phyloP scores from a whole-genome alignment of 768 basidiomycete species.

The Leccinum obscurum region DNA sequence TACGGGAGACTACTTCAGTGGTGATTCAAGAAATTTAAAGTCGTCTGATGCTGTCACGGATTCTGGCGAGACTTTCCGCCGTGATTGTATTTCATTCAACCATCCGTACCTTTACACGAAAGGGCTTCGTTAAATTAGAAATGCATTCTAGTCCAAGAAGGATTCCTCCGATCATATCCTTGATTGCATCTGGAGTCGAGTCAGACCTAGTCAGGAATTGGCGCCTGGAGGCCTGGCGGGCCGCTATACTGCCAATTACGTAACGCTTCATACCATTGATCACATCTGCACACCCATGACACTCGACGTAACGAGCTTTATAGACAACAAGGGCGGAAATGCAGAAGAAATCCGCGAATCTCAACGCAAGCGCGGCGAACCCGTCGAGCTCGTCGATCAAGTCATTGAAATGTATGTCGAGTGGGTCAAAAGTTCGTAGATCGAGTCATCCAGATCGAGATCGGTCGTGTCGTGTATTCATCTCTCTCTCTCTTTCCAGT shows the following conservation, averaged over 20 bases:
- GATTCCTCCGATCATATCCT: no score
- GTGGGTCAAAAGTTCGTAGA: conserved; percentile 87
- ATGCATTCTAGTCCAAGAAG: no score
- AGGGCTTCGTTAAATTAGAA: no score
- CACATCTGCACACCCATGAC: conserved; percentile 53
- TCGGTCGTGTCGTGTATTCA: conserved; percentile 1
- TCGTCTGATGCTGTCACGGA: no score
- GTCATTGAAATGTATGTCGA: conserved; percentile 88
- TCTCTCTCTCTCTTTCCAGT: conserved; percentile 43
- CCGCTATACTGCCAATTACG: not conserved
- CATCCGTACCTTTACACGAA: no score
- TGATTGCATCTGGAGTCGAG: no score
- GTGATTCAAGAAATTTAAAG: no score
- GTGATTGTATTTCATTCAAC: no score
- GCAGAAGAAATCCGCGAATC: conserved; percentile 88
- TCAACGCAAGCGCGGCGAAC: conserved; percentile 85
- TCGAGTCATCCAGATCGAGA: not conserved
- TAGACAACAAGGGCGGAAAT: conserved; percentile 90
- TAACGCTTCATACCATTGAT: not conserved
- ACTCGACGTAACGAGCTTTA: conserved; percentile 76
- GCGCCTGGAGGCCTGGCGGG: no score
- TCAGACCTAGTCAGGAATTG: no score
- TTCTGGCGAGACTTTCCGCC: no score
- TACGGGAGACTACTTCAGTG: no score
- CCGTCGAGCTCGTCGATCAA: conserved; percentile 92